A percentile compares a stretch with the other conserved stretches of the same genome.
These are phyloP conservation scores for Diplocarpon rosae DNA, from an alignment of 2,329 filamentous ascomycete species.

Conservation along the genomic window DNA sequence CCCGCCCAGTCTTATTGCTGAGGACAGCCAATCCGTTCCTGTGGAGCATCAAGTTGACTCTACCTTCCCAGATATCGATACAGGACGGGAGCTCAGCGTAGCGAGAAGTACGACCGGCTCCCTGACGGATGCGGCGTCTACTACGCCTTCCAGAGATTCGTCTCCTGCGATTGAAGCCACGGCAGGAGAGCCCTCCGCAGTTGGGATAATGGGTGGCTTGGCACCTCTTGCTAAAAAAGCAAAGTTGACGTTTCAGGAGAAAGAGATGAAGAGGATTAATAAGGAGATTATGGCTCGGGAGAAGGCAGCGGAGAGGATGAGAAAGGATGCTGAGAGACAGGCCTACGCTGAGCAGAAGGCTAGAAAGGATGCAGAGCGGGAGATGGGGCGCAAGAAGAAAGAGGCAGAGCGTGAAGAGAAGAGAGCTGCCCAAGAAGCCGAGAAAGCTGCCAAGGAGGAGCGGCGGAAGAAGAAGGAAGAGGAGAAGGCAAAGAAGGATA, in stretches of 20 bases:
- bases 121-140: slow-evolving; percentile 15
- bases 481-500: slow-evolving; percentile 33
- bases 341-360: slow-evolving; percentile 25
- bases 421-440: background rate
- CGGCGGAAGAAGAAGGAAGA: slow-evolving; percentile 28
- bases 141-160: slow-evolving; percentile 11
- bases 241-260: slow-evolving; percentile 23
- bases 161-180: background rate
- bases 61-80: too few relatives aligned
- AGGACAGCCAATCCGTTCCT: background rate
- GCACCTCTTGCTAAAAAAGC: slow-evolving; percentile 13
- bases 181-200: too few relatives aligned
- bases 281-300: slow-evolving; percentile 23
- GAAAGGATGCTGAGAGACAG: slow-evolving; percentile 26
- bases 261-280: slow-evolving; percentile 29
- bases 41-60: too few relatives aligned
- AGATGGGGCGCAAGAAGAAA: slow-evolving; percentile 20
- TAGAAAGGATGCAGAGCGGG: slow-evolving; percentile 25
- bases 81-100: slow-evolving; percentile 7
- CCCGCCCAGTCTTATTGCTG: background rate
- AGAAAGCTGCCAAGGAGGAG: slow-evolving; percentile 21
- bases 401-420: slow-evolving; percentile 1
- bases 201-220: too few relatives aligned
- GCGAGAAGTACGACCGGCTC: slow-evolving; percentile 15
- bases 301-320: slow-evolving; percentile 26